Base-by-base conservation (phyloP, 106 monocot genomes). In the Xerophyta viscosa region DNA sequence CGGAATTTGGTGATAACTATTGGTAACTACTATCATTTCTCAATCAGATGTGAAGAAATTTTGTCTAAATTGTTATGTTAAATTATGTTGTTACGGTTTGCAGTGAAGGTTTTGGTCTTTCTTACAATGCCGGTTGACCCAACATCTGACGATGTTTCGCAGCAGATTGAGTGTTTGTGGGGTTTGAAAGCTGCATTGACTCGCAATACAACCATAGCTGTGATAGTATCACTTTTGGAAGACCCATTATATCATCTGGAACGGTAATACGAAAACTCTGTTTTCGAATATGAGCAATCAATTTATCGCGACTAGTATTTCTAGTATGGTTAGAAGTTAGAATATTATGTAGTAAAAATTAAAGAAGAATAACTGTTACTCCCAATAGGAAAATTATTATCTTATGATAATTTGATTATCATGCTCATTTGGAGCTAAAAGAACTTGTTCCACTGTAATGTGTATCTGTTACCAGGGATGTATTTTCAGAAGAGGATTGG, bases 401-500 rank as follows among this genome's bases (percentile, higher is more conserved):
- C n/a, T n/a, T n/a, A n/a, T n/a, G n/a, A n/a, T n/a, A n/a, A n/a
- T n/a, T n/a, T n/a, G n/a, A n/a, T n/a, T n/a, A n/a, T n/a, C n/a
- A n/a, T n/a, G n/a, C n/a, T n/a, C n/a, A n/a, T n/a, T n/a, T n/a
- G n/a, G n/a, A n/a, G n/a, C n/a, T n/a, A n/a, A n/a, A n/a, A n/a
- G n/a, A n/a, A n/a, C n/a, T n/a, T n/a, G n/a, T n/a, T 33, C 33
- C 5, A 33, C 11, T 33, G 7, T 33, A 33, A 6, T 33, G 33
- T 33, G 11, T 33, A 6, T 33, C 5, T 33, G 13, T 25, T 54
- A 58, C 9, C 83, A 88, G 94, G 20, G 69, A 52, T 31, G 22
- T 62, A 23, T 98, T 90, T 48, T 82, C 96, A 41, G 96, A 98
- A 61, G 96, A 98, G 45, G 89, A 86, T 50, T 98, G 96, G 96